These are phyloP conservation scores for Aspergillus ochraceoroseus DNA, from an alignment of 2,329 filamentous ascomycete species.

Conservation along the genomic window DNA sequence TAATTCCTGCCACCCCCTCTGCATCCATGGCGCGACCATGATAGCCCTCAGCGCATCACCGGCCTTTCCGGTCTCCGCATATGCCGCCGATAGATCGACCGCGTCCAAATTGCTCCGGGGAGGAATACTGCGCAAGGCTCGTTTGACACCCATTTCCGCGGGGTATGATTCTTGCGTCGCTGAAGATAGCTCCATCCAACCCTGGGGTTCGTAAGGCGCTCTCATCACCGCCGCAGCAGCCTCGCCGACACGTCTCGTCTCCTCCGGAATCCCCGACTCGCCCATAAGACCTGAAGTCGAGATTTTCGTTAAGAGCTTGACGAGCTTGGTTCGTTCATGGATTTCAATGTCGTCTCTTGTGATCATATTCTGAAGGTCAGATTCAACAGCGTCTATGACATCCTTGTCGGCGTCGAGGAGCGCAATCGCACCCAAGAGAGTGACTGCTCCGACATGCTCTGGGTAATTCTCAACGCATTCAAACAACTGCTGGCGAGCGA, in stretches of 20 bases:
- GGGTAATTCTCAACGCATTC: slow-evolving; percentile 69
- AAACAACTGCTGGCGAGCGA: slow-evolving; percentile 75
- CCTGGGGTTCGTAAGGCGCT: slow-evolving; percentile 69
- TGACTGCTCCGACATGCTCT: slow-evolving; percentile 71
- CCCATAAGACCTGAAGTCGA: slow-evolving; percentile 54
- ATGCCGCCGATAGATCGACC: slow-evolving; percentile 65
- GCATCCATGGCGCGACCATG: slow-evolving; percentile 75
- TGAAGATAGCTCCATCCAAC: slow-evolving; percentile 72
- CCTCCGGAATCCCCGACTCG: slow-evolving; percentile 38
- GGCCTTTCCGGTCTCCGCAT: slow-evolving; percentile 65
- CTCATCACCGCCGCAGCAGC: slow-evolving; percentile 75
- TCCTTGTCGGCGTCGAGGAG: slow-evolving; percentile 74
- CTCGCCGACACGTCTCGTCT: slow-evolving; percentile 56
- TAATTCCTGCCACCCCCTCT: slow-evolving; percentile 57
- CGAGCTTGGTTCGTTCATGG: slow-evolving; percentile 63
- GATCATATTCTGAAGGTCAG: slow-evolving; percentile 69
- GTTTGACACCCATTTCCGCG: slow-evolving; percentile 74
- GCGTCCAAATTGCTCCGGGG: slow-evolving; percentile 65
- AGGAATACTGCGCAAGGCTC: slow-evolving; percentile 69
- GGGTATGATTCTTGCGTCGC: slow-evolving; percentile 51
- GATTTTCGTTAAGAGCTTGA: slow-evolving; percentile 70
- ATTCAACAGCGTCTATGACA: slow-evolving; percentile 70
- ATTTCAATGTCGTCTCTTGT: slow-evolving; percentile 60
- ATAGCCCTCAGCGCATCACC: slow-evolving; percentile 72
- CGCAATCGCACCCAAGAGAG: slow-evolving; percentile 78